Conservation (phyloP, 805 yeast species). For the Wickerhamomyces canadensis region DNA sequence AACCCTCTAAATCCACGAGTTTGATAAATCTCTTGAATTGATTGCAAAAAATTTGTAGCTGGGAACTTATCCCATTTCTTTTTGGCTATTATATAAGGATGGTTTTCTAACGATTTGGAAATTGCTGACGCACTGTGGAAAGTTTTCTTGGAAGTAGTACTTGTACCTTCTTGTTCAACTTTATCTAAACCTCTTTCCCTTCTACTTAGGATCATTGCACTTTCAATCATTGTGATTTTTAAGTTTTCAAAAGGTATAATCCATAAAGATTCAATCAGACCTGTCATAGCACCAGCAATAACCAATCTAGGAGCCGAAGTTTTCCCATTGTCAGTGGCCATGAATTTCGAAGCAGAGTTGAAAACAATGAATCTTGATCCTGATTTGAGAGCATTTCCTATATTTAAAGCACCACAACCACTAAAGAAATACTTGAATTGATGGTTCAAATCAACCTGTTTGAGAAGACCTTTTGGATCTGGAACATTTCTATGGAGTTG, state of each 20-base stretch:
- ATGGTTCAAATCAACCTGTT: conserved; percentile 20
- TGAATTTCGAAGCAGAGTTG: conserved; percentile 65
- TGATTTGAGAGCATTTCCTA: conserved; percentile 72
- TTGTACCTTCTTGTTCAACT: conserved; percentile 24
- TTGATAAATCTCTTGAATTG: conserved; percentile 60
- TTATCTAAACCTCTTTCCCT: conserved; percentile 11
- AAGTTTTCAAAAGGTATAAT: conserved; percentile 89
- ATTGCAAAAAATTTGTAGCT: conserved; percentile 44
- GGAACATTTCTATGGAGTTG: conserved; percentile 47
- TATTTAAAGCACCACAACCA: conserved; percentile 73
- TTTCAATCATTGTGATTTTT: conserved; percentile 76
- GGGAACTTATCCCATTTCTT: conserved; percentile 43
- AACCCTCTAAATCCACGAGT: conserved; percentile 75
- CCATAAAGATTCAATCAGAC: conserved; percentile 72
- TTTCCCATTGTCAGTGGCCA: conserved; percentile 53
- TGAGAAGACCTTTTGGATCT: conserved; percentile 24
- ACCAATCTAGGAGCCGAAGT: conserved; percentile 76
- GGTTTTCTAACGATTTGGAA: conserved; percentile 20
- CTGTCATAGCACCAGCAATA: conserved; percentile 81
- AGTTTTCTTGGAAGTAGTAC: conserved; percentile 17
- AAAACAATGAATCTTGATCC: conserved; percentile 68
- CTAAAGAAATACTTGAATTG: conserved; percentile 33
- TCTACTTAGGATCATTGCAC: conserved; percentile 35
- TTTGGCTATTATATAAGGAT: conserved; percentile 26
- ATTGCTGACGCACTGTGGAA: conserved; percentile 23